Conservation (phyloP, 305 asterid genomes). For the Fraxinus ornus region DNA sequence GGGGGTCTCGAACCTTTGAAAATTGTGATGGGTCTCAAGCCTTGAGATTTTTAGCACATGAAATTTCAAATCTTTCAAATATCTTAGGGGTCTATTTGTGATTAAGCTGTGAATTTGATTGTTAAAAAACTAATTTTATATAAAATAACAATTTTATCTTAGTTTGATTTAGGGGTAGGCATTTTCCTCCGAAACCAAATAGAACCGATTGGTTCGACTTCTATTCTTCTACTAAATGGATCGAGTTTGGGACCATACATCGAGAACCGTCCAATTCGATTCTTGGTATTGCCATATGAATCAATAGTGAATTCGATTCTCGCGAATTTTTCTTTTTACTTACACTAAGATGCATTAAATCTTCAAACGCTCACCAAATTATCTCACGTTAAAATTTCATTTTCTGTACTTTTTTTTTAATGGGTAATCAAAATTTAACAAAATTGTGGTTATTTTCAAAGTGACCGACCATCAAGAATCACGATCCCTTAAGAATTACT, state of each 20-base stretch:
- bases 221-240: too few species aligned
- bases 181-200: background rate
- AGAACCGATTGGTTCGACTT: too few species aligned
- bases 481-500: background rate
- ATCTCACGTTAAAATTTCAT: background rate
- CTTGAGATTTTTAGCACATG: background rate
- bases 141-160: background rate
- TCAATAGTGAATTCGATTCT: background rate
- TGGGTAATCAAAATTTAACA: background rate
- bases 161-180: background rate
- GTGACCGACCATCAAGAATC: background rate
- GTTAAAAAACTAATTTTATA: background rate
- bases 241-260: too few species aligned
- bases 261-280: too few species aligned
- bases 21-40: background rate
- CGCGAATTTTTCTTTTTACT: background rate
- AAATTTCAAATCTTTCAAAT: background rate
- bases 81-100: background rate
- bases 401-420: too few species aligned
- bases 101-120: background rate
- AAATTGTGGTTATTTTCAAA: background rate
- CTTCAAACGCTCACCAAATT: background rate
- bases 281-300: background rate
- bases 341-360: background rate
- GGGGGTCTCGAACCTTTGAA: background rate